phyloP scores from a whole-genome alignment of 805 yeast species.

The Suhomyces canberraensis region DNA sequence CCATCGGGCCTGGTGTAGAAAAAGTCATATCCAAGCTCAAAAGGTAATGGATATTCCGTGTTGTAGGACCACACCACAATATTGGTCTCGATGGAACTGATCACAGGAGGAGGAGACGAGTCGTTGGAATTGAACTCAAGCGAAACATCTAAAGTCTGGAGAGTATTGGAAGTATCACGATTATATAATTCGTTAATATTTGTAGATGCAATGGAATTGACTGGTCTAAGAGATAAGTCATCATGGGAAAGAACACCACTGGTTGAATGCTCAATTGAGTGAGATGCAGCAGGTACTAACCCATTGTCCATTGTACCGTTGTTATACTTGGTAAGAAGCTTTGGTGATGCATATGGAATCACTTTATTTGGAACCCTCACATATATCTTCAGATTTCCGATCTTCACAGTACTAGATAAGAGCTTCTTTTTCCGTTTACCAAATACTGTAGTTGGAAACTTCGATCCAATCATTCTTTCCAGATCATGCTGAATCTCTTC shows the following conservation, averaged over 20 bases:
- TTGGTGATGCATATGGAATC: constrained; percentile 37
- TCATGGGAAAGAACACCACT: constrained; percentile 5
- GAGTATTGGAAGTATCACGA: constrained; percentile 20
- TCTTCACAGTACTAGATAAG: constrained; percentile 28
- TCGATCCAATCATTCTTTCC: constrained; percentile 28
- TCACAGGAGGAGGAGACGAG: constrained; percentile 29
- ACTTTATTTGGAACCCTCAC: constrained; percentile 33
- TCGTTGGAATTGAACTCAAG: constrained; percentile 27
- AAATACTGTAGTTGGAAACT: constrained; percentile 19
- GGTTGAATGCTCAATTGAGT: constrained; percentile 1
- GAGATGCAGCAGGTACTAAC: not conserved
- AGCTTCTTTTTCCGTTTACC: constrained; percentile 38
- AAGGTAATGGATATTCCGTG: constrained; percentile 40
- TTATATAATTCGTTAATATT: constrained; percentile 32
- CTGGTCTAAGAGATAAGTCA: constrained; percentile 14
- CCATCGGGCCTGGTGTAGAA: constrained; percentile 30
- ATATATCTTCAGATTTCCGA: constrained; percentile 34
- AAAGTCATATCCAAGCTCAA: constrained; percentile 39
- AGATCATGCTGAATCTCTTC: constrained; percentile 9
- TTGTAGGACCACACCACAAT: constrained; percentile 40
- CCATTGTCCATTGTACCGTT: constrained; percentile 15
- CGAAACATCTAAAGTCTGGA: constrained; percentile 22
- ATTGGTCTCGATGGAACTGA: constrained; percentile 32
- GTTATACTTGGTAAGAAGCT: constrained; percentile 35
- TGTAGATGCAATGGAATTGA: constrained; percentile 9